Conservation (phyloP, 1,284 basidiomycete species). For the Ustilago cynodontis region DNA sequence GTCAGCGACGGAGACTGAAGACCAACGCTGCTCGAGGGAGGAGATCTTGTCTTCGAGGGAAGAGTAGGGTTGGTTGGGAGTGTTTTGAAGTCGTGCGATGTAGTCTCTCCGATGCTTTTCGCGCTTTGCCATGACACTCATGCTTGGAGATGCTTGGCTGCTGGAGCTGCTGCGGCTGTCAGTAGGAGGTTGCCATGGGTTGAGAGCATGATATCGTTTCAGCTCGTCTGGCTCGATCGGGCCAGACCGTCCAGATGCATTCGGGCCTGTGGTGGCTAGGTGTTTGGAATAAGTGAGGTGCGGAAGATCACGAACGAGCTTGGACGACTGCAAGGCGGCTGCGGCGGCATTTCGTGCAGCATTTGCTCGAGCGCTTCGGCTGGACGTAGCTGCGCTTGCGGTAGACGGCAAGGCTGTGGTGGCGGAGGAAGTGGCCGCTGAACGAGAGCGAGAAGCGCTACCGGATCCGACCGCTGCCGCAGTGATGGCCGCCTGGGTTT, state of each 20-base stretch:
- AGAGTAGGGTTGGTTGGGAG: conserved; percentile 25
- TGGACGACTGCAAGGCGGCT: conserved; percentile 45
- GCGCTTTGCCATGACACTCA: conserved; percentile 70
- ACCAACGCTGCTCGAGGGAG: conserved; percentile 83
- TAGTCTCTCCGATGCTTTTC: conserved; percentile 79
- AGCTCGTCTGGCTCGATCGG: conserved; percentile 50
- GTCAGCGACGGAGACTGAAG: conserved; percentile 71
- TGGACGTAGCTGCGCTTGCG: not conserved
- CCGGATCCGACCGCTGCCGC: conserved; percentile 39
- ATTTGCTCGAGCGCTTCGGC: conserved; percentile 24
- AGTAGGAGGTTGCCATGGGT: conserved; percentile 32
- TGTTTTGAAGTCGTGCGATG: conserved; percentile 16
- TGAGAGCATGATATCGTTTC: conserved; percentile 48
- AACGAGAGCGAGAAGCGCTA: conserved; percentile 23
- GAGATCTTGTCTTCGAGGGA: conserved; percentile 73
- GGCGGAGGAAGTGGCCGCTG: conserved; percentile 2
- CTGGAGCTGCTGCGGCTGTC: conserved; percentile 20
- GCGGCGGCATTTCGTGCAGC: conserved; percentile 41
- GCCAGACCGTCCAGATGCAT: conserved; percentile 9
- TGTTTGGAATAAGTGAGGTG: conserved; percentile 28
- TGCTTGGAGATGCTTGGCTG: not conserved
- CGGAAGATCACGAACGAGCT: conserved; percentile 57
- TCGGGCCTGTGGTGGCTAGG: conserved; percentile 8
- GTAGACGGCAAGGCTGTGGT: conserved; percentile 9
- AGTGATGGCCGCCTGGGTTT: conserved; percentile 43